Base-by-base conservation (phyloP, 192 early-diverging fungal genomes). In the Coemansia sp. region DNA sequence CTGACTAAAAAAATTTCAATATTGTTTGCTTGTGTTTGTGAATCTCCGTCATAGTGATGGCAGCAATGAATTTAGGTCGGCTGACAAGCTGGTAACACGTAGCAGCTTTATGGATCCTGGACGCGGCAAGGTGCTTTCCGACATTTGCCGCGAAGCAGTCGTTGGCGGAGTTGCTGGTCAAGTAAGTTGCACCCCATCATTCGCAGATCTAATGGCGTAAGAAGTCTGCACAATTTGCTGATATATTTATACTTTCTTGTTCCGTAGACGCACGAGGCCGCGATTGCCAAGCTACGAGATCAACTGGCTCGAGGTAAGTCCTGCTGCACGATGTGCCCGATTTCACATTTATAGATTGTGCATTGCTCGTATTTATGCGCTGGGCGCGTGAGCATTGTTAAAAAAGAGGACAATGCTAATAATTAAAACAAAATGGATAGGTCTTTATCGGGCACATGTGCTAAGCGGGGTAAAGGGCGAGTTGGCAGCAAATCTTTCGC, bases 261-360 rank as follows among this genome's bases (percentile, higher is more conserved):
- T 52, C 49, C 10, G 22, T 52, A 52, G 49, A 13, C 67, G 18
- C 58, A 68, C 30, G 67, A 68, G 59, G 59, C 47, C 32, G 34
- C 43, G 24, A 39, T 50, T 44, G 45, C 59, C n/a, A 44, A 53
- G 43, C 41, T 68, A 34, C 59, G 65, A 8, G 59, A 69, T 7
- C 65, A 75, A 47, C 30, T 71, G 29, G 44, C 74, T 35, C 68
- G 65, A 69, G 69, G 78, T 72, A 80, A 66, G 69, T 66, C 13
- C 29, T 8, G 40, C 41, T 27, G 40, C 39, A 32, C 64, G 40
- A 40, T 55, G 62, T 56, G 29, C 15, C 41, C 61, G 40, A 44
- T 45, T 29, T 38, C 27, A 24, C 39, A 29, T 22, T 44, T 29
- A 29, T 60, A 49, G 38, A 13, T 55, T 55, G 47, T 50, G 47